Evolutionary conservation across 2,329 filamentous ascomycete genomes (phyloP), one percentile per base, ranked within the genome.

Genomic region (Aspergillus phoenicis): DNA sequence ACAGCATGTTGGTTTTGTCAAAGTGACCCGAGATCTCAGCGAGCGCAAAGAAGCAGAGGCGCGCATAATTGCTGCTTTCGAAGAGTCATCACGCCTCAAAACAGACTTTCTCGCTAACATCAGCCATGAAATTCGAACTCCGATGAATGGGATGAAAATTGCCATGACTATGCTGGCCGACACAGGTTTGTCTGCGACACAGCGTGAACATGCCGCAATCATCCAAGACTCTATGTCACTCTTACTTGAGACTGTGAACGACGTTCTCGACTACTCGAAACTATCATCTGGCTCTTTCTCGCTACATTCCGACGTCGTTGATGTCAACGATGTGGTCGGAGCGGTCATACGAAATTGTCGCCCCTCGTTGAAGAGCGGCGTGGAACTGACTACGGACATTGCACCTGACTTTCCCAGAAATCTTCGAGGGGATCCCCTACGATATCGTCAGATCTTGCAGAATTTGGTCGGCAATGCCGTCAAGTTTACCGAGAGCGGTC

Each of bases 221-320:
- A 84, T 88, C 58, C 80, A 85, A 64, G 84, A 87, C 59, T 87
- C 85, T 0, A 85, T 84, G 2, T 80, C 83, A 20, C 77, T 87
- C 2, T 76, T 88, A 22, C 73, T 88, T n/a, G 83, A 85, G 63
- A 82, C 88, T 52, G 87, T 89, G 70, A 87, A 89, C 67, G 85
- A 88, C 62, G 86, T 89, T 48, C 78, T 89, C n/a, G 86, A 89
- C 73, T 88, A 87, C 68, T 87, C 86, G 10, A 88, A 88, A 65
- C 77, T 88, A 4, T 82, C 83, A 0, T 85, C 85, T 0, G 84
- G 85, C n/a, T 82, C 79, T 38, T 86, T 88, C 62, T 83, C 84
- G 2, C 78, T 88, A 57, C 83, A 78, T 49, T 71, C 82, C 13
- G 84, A 85, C 64, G 74, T 83, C 30, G 74, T 88, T 58, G 78